Evolutionary conservation across 1,284 basidiomycete genomes (phyloP), one percentile per base, ranked within the genome.

Genomic region (Schizophyllum amplum): DNA sequence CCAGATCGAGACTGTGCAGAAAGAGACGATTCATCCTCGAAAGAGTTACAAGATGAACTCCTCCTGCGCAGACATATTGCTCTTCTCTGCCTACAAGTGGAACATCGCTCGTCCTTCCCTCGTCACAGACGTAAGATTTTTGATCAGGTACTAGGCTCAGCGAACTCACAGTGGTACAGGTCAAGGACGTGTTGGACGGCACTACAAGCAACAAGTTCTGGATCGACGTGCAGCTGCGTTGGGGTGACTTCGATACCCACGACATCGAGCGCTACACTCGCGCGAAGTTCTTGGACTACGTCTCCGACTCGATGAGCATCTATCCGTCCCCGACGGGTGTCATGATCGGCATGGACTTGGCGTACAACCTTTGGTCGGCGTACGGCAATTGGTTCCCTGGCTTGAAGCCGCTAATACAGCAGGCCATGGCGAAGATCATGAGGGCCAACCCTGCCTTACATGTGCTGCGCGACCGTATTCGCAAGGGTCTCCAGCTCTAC

Each of bases 31-130:
- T 63, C 96, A 92, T 72, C 96, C 97, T 67, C 90, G 96, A 75
- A 99, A 98, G 81, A 97, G 93, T 79, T 99, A 99, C 84, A 98
- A 98, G 82, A 98, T 99, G 94, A 99, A 98, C 74, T 97, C 95
- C 11, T 92, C 90, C 46, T 92, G 90, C 63, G 96, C 96, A 57
- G 97, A 99, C 69, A 95, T 99, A 65, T 79, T 99, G 33, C 79
- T 99, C 55, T 99, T 99, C 82, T 97, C 95, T 23, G 90, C 92
- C 2, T 93, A 94, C 76, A 95, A 95, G 83, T 99, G 96, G 96
- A 98, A 98, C 69, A 97, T 99, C 63, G 89, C 94, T 15, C 86
- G 94, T 25, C 97, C 97, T 1, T 98, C 95, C 17, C 84, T 99
- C 51, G 87, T 96, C 52, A 97, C 94, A 13, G 97, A 99, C 68